These are phyloP conservation scores for Strobilomyces echinocephalus DNA, from an alignment of 768 basidiomycete species.

Conservation along the genomic window DNA sequence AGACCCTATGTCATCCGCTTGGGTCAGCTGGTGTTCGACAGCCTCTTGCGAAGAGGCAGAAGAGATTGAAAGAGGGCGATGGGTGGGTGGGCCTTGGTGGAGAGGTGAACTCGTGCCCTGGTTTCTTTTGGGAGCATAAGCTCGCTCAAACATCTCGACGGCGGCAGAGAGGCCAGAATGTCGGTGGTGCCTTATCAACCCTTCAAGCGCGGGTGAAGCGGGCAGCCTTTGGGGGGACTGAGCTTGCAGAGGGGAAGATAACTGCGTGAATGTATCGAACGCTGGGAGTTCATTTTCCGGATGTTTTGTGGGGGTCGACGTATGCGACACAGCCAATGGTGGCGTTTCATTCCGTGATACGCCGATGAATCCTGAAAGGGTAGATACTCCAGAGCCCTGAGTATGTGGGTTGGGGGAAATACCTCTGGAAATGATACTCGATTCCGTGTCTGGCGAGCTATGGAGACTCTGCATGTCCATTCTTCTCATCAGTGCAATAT, in stretches of 20 bases:
- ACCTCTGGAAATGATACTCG: slow-evolving; percentile 17
- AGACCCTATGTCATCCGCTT: slow-evolving; percentile 26
- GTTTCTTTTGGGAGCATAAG: slow-evolving; percentile 1
- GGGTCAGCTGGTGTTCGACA: slow-evolving; percentile 49
- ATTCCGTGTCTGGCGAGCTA: slow-evolving; percentile 13
- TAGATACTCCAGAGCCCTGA: neutral
- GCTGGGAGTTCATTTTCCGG: neutral
- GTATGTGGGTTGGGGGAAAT: neutral
- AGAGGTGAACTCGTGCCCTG: neutral
- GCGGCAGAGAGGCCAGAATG: slow-evolving; percentile 10
- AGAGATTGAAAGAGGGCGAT: slow-evolving; percentile 20
- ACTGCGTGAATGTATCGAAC: slow-evolving; percentile 17
- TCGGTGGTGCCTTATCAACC: slow-evolving; percentile 8
- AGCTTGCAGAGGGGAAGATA: slow-evolving; percentile 18
- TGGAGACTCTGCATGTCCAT: slow-evolving; percentile 36
- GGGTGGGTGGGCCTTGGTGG: slow-evolving; percentile 4
- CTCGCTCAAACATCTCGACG: slow-evolving; percentile 19
- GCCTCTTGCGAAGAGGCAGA: slow-evolving; percentile 37
- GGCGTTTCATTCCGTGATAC: neutral
- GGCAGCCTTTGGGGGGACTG: slow-evolving; percentile 13
- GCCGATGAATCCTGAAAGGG: slow-evolving; percentile 3
- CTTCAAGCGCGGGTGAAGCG: slow-evolving; percentile 20
- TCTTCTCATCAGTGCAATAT: slow-evolving; percentile 38
- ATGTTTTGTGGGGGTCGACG: neutral
- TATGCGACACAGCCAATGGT: neutral